A percentile compares a stretch with the other conserved stretches of the same genome.
These are phyloP conservation scores for Asterochloris erici DNA, from an alignment of 139 green algal species.

Conservation along the genomic window DNA sequence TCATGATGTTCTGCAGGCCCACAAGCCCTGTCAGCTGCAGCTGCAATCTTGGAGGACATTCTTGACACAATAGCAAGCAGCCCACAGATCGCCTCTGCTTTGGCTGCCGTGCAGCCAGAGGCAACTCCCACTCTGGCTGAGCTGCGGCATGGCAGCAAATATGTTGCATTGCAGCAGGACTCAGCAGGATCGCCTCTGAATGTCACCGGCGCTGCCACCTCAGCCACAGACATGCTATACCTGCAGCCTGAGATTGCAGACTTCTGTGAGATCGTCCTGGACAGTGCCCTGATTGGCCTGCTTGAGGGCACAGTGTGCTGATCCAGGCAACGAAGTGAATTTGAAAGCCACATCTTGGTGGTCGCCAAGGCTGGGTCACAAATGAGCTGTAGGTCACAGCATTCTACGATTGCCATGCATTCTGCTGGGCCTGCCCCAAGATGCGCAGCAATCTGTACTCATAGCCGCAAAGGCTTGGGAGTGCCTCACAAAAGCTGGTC, in stretches of 20 bases:
- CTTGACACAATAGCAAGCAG: constrained; percentile 2
- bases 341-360: no score
- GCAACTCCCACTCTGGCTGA: constrained; percentile 11
- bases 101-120: constrained; percentile 11
- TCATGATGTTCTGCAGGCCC: not conserved
- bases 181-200: not conserved
- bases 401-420: no score
- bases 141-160: constrained; percentile 5
- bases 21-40: not conserved
- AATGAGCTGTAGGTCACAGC: no score
- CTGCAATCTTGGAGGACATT: not conserved
- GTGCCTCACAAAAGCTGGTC: no score
- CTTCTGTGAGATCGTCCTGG: constrained; percentile 42
- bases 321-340: no score
- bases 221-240: not conserved
- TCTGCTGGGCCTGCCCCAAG: no score
- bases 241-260: constrained; percentile 24
- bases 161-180: not conserved
- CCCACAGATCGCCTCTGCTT: constrained; percentile 14
- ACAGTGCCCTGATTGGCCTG: constrained; percentile 26
- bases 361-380: no score
- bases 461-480: no score
- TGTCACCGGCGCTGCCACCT: not conserved
- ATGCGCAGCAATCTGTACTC: no score
- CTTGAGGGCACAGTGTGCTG: constrained; percentile 10